Evolutionary conservation across 108 stramenopile genomes (phyloP), one percentile per base, ranked within the genome.

Genomic region (Aurantiochytrium sp.): DNA sequence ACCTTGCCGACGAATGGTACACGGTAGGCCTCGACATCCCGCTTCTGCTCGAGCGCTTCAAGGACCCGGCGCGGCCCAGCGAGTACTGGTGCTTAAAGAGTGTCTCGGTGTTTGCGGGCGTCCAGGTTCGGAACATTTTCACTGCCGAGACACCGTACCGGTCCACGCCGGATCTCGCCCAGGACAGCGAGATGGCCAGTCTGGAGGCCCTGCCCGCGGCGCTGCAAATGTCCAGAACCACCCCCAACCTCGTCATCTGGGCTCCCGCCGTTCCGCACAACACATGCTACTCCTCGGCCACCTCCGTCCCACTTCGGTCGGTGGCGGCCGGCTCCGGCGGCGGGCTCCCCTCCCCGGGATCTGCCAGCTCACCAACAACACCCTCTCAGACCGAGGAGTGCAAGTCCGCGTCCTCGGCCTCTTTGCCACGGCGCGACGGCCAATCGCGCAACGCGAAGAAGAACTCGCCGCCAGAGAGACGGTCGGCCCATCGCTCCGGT

Each of bases 1-100:
- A 81, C 24, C 73, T 81, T 6, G 73, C 42, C 39, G 73, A 81
- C 73, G 42, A 81, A 21, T 81, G 73, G 73, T 81, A 81, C 73
- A 81, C 73, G 1, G 19, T 81, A 37, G 73, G 42, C 2, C 73
- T 81, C 45, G 73, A 81, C 30, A n/a, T 81, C 12, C 73, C 73
- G 6, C 6, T n/a, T 27, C n/a, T 81, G 15, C 24, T 81, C 10
- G 42, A 81, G 27, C 39, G 73, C 39, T 81, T 27, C 45, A 41
- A 81, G 45, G 73, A 81, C 30, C 39, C 73, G n/a, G 73, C 45
- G 27, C n/a, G 45, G 12, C 39, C 39, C 45, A 48, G 45, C 45
- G 45, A 48, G 42, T 81, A 81, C 73, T 81, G 73, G 73, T 81
- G 73, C 32, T 41, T 81, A 48, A 81, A 81, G 73, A 27, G 24